Percentiles rank a stretch among this genome's conserved stretches.
Conservation (phyloP, 2,329 filamentous ascomycete species). For the Colletotrichum gigasporum region DNA sequence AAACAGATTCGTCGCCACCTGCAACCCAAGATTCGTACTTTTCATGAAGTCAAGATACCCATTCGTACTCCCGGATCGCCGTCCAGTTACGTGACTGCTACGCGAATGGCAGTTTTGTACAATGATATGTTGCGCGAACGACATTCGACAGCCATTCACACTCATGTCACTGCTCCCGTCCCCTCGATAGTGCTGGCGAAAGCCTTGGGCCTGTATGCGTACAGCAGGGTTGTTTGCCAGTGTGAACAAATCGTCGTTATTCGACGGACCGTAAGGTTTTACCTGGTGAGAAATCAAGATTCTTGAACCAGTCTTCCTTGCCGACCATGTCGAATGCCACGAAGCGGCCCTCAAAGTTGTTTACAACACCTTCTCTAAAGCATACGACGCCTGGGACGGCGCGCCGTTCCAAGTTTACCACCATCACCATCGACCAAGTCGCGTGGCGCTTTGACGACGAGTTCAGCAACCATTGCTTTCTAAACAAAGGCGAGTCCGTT, state of each 20-base stretch:
- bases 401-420: conserved; percentile 1
- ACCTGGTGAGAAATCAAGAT: no score
- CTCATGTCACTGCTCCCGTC: neutral
- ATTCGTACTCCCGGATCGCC: neutral
- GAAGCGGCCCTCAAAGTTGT: no score
- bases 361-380: no score
- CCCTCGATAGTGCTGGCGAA: neutral
- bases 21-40: conserved; percentile 24
- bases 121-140: neutral
- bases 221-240: no score
- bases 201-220: neutral
- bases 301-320: no score
- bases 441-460: neutral
- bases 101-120: neutral
- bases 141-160: no score
- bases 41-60: neutral
- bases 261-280: no score
- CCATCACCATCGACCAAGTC: neutral
- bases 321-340: no score
- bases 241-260: no score
- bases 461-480: neutral
- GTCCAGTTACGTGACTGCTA: neutral
- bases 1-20: conserved; percentile 38
- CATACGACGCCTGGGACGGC: neutral
- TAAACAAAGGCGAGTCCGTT: neutral